These are phyloP conservation scores for Annulohypoxylon maeteangense DNA, from an alignment of 495 filamentous ascomycete genomes.

Conservation along the genomic window DNA sequence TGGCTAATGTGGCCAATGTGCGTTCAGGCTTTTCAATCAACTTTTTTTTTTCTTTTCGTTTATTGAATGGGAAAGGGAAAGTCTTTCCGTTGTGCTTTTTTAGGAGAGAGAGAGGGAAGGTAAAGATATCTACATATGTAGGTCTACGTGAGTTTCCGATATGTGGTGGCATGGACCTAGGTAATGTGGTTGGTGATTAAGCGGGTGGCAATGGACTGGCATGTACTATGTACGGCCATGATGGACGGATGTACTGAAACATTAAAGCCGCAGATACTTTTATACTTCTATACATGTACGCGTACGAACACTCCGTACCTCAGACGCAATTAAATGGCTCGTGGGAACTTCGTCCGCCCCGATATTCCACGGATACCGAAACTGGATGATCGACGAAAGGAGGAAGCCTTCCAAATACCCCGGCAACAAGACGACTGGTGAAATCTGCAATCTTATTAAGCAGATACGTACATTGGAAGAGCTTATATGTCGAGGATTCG, in stretches of 20 bases:
- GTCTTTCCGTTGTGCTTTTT: constrained; percentile 6
- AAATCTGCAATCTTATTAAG: not conserved
- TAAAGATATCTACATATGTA: not conserved
- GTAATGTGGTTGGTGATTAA: not conserved
- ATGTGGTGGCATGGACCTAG: not conserved
- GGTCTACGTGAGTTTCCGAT: not conserved
- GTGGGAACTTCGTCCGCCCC: not conserved
- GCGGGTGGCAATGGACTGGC: constrained; percentile 3
- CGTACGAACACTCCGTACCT: not conserved
- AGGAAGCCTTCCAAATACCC: not conserved
- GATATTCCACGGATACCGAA: not conserved
- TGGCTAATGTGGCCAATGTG: constrained; percentile 7
- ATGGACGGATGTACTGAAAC: constrained; percentile 4
- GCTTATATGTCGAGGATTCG: not conserved
- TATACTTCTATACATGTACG: not conserved
- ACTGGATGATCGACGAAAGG: not conserved
- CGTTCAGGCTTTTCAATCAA: not conserved
- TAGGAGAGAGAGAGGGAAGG: not conserved
- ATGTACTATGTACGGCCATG: not conserved
- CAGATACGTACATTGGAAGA: not conserved
- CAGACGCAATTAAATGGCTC: constrained; percentile 1
- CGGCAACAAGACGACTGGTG: not conserved
- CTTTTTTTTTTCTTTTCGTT: not conserved
- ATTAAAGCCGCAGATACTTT: constrained; percentile 12
- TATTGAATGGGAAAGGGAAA: constrained; percentile 10